Base-by-base conservation (phyloP, 495 filamentous ascomycete species). In the Podospora conica region DNA sequence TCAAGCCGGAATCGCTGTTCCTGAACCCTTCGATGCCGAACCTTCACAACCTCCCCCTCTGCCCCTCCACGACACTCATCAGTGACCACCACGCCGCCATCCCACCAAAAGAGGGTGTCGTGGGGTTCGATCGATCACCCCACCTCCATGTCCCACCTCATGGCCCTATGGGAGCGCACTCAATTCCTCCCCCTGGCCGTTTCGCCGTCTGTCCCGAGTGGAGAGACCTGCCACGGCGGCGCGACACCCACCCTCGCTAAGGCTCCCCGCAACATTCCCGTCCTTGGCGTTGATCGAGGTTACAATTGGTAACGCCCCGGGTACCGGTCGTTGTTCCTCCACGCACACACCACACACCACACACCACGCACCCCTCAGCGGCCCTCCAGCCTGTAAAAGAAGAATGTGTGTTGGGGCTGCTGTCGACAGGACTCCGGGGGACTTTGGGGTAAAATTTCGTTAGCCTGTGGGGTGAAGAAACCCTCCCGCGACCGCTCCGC, bases 191-290 rank as follows among this genome's bases (percentile, higher is more conserved):
- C 48, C 20, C 40, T 48, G 40, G 40, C 40, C 18, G 40, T 48
- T 48, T 48, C 33, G 33, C 33, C 33, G 48, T 18, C 40, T 31
- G 48, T 63, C 61, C 61, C 61, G 53, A 56, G 61, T 63, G 48
- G 54, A 25, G 27, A 40, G n/a, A 27, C 25, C 55, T 20, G 29
- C 24, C 27, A 27, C 21, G 20, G 23, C 28, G 5, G 20, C 31
- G 23, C 62, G 7, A 56, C 25, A 48, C 48, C 59, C 61, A 20
- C 61, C 53, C 25, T 64, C 62, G 62, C 62, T 64, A 64, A 64
- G 55, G 62, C 55, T 64, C 62, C 62, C 62, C 62, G 31, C 55
- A 64, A 40, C 54, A 40, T 58, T 64, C 63, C 63, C 63, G 63
- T 48, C 62, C 63, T 64, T 64, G 63, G 63, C 63, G 55, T 23